Evolutionary conservation across 1,284 basidiomycete genomes (phyloP), one percentile per base, ranked within the genome.

Genomic region (Irpex sp.): DNA sequence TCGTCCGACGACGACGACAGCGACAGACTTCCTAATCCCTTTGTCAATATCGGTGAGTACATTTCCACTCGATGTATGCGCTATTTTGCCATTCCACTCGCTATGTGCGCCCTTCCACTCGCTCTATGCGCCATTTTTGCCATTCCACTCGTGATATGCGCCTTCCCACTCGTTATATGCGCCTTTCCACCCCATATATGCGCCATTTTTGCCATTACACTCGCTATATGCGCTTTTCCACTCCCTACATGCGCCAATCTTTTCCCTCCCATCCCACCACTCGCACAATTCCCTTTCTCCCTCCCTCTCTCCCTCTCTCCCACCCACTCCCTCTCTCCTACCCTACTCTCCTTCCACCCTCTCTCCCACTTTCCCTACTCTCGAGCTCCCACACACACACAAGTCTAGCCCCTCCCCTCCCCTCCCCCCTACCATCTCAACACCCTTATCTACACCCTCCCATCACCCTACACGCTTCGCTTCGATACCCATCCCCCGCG

Each of bases 11-110:
- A 59, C 8, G 62, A 62, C 54, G 83, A 85, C 70, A 85, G 83
- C 1, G 86, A 88, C 68, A 85, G 88, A 73, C 83, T 82, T 65
- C 85, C 66, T 66, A 71, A n/a, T 72, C 75, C 63, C n/a, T 36
- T 51, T 57, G 19, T 62, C 19, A 34, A 57, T 34, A 52, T 64
- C 36, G 34, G 64, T 66, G 70, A 49, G 72, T 62, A 36, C 60
- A 66, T 56, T 52, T 56, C 61, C 31, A 37, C 38, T 38, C 17
- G 51, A 11, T 61, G 65, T 54, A n/a, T 37, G 51, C 58, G 66
- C 65, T 67, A 56, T 62, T 67, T 55, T 66, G 62, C 52, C 62
- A 34, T 58, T 57, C 55, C 21, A 60, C 61, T n/a, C 37, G 17
- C 1, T 49, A 17, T 47, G 4, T 5, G 38, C 6, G 26, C 21